Percentiles rank a stretch among this genome's conserved stretches.
These are phyloP conservation scores for Paulownia fortunei DNA, from an alignment of 257 asterid genomes.

Conservation along the genomic window DNA sequence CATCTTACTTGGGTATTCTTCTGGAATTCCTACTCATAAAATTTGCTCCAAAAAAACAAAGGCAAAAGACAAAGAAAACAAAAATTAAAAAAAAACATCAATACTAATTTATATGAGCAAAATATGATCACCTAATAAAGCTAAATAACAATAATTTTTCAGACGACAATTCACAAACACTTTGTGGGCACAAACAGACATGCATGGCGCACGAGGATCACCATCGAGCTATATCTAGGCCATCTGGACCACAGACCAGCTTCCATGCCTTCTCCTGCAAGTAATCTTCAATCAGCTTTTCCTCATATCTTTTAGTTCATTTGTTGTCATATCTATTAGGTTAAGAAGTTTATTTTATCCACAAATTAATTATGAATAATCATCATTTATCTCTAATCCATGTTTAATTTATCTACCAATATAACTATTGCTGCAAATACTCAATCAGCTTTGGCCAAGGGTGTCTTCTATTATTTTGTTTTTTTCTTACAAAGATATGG, in stretches of 20 bases:
- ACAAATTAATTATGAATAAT: not conserved
- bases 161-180: not conserved
- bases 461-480: not conserved
- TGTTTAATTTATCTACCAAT: not conserved
- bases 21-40: not conserved
- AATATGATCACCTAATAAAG: slow-evolving; percentile 1
- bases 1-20: too few relatives aligned
- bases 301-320: not conserved
- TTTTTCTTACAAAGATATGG: not conserved
- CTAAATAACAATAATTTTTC: not conserved
- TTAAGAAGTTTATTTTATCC: not conserved
- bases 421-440: too few relatives aligned
- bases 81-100: not conserved
- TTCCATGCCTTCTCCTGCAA: slow-evolving; percentile 26
- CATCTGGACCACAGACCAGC: not conserved
- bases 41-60: too few relatives aligned
- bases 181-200: slow-evolving; percentile 2
- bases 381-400: not conserved
- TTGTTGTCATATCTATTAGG: not conserved
- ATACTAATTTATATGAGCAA: not conserved
- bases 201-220: slow-evolving; percentile 5
- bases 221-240: slow-evolving; percentile 1
- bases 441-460: not conserved
- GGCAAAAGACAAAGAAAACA: not conserved
- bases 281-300: not conserved